phyloP scores from a whole-genome alignment of 208 protist species.

The Leishmania martiniquensis region DNA sequence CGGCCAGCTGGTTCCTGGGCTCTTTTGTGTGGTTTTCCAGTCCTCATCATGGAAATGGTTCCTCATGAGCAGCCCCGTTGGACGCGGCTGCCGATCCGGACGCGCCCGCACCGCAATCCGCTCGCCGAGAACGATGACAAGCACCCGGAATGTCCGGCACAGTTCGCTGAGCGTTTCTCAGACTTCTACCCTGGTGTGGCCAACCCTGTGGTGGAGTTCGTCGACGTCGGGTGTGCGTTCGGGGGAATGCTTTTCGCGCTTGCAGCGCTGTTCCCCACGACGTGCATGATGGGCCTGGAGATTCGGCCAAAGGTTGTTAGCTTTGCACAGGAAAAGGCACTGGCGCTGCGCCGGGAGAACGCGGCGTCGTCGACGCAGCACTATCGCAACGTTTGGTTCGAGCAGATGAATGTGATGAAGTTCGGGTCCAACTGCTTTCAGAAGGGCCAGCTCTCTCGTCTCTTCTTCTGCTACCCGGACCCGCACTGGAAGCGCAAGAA shows the following conservation, averaged over 20 bases:
- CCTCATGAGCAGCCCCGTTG: constrained; percentile 56
- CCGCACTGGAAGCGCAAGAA: constrained; percentile 99
- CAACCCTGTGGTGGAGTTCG: constrained; percentile 73
- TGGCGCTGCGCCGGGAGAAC: constrained; percentile 48
- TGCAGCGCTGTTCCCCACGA: constrained; percentile 91
- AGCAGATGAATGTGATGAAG: constrained; percentile 98
- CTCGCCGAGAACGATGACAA: constrained; percentile 91
- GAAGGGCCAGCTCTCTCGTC: constrained; percentile 94
- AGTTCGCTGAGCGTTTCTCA: constrained; percentile 48
- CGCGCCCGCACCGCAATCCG: constrained; percentile 93
- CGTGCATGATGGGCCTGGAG: constrained; percentile 96
- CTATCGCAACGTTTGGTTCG: constrained; percentile 96
- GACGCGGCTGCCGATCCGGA: constrained; percentile 90
- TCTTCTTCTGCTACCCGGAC: constrained; percentile 99
- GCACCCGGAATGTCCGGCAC: constrained; percentile 78
- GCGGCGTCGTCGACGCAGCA: constrained; percentile 71
- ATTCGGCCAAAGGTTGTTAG: constrained; percentile 95
- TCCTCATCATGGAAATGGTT: constrained; percentile 1
- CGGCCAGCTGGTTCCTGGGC: too few species aligned
- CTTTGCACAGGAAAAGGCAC: constrained; percentile 90
- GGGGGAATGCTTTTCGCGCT: constrained; percentile 95
- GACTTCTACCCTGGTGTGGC: constrained; percentile 49
- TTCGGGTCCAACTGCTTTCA: constrained; percentile 97
- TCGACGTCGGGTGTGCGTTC: constrained; percentile 98
- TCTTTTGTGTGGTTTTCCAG: background rate